Conservation (phyloP, 2,329 filamentous ascomycete species). For the Exophiala sp. region DNA sequence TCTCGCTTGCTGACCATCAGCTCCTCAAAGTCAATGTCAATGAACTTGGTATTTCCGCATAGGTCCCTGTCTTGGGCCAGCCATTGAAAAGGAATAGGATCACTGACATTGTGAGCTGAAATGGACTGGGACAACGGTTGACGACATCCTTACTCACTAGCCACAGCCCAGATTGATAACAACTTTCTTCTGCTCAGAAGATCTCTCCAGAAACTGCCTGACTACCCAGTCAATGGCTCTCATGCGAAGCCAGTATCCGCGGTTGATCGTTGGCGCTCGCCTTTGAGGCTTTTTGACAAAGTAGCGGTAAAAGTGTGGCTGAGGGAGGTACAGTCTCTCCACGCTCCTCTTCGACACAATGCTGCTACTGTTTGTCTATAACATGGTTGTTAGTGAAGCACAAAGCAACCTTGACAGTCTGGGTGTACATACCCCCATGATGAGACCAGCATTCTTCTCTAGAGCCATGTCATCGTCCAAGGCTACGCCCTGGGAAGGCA, state of each 20-base stretch:
- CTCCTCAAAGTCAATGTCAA: slow-evolving; percentile 28
- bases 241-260: slow-evolving; percentile 82
- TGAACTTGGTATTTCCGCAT: slow-evolving; percentile 25
- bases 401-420: slow-evolving; percentile 3
- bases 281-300: slow-evolving; percentile 81
- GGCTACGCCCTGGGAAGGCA: neutral
- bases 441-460: slow-evolving; percentile 46
- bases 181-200: slow-evolving; percentile 35
- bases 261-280: slow-evolving; percentile 81
- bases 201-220: slow-evolving; percentile 61
- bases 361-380: slow-evolving; percentile 78
- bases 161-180: slow-evolving; percentile 28
- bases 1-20: slow-evolving; percentile 28
- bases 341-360: slow-evolving; percentile 91
- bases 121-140: neutral
- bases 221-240: slow-evolving; percentile 72
- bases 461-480: slow-evolving; percentile 23
- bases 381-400: neutral
- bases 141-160: slow-evolving; percentile 27
- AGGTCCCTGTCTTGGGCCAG: slow-evolving; percentile 59
- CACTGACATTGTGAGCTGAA: slow-evolving; percentile 47
- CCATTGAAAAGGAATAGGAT: slow-evolving; percentile 80
- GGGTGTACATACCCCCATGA: slow-evolving; percentile 46
- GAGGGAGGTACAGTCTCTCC: slow-evolving; percentile 76
- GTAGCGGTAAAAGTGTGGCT: slow-evolving; percentile 78